Base-by-base conservation (phyloP, 164 flowering plant species). In the Amborella trichopoda region DNA sequence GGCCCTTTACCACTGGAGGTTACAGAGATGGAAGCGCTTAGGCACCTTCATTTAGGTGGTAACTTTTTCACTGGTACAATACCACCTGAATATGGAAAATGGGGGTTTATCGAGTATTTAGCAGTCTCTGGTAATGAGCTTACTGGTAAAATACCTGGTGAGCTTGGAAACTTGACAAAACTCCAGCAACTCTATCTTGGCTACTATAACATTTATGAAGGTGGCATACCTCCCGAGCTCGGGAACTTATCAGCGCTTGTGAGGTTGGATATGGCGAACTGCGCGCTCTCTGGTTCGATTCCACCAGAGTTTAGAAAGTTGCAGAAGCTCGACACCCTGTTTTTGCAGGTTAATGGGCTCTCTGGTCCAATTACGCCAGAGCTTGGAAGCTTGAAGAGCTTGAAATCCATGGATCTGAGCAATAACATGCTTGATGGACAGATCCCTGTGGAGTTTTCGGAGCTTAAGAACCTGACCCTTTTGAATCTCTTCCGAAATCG, bases 41-140 rank as follows among this genome's bases (percentile, higher is more conserved):
- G 64, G 12, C 94, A 87, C 49, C 59, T 91, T 6, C 90, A 87
- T 40, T 72, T 91, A 6, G 96, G 95, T 1, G 99, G 99, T 0
- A 91, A 87, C 77, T 84, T 44, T 62, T 87, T 91, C 62, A 8
- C 52, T 37, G 99, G 96, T 0, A 20, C 2, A 3, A 84, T 91
- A 11, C 99, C 99, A 28, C 55, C 61, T 24, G 82, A 66, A 65
- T 82, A 72, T 50, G 95, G 95, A 23, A 39, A 42, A 14, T 80
- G 70, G 73, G 60, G 59, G 55, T 34, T 43, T 46, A 60, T 91
- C 2, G 86, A 91, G 67, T 91, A 91, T 49, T 51, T 91, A 16
- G 99, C 99, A 1, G 72, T 91, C 9, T 81, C 93, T 40, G 99
- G 99, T 3, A 91, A 91, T 62, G 90, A 74, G 56, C 88, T 91